A percentile compares a stretch with the other conserved stretches of the same genome.
Evolutionary conservation across 2,329 filamentous ascomycete genomes (phyloP).

Genomic region (Ramularia endophylla): DNA sequence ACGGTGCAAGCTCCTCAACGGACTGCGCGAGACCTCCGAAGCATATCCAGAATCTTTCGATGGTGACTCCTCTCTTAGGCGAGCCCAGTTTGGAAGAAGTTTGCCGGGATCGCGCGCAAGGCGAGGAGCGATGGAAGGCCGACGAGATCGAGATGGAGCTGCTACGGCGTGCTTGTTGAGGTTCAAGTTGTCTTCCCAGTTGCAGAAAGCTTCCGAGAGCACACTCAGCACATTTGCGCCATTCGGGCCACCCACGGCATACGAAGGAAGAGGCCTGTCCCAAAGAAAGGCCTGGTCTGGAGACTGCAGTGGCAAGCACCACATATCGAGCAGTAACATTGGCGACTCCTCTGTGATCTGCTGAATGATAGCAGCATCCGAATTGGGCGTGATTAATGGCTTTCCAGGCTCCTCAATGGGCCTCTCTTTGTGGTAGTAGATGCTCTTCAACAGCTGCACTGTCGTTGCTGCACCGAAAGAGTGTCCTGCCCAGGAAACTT

Average conservation of each 20-base stretch:
- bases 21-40: constrained; percentile 21
- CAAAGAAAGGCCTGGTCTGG: constrained; percentile 58
- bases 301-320: constrained; percentile 67
- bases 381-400: constrained; percentile 56
- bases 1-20: constrained; percentile 15
- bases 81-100: constrained; percentile 25
- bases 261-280: constrained; percentile 67
- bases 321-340: constrained; percentile 70
- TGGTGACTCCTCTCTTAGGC: constrained; percentile 25
- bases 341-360: constrained; percentile 66
- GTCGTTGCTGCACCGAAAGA: constrained; percentile 73
- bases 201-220: constrained; percentile 70
- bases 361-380: constrained; percentile 49
- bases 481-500: constrained; percentile 70
- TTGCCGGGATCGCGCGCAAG: constrained; percentile 23
- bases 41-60: constrained; percentile 30
- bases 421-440: constrained; percentile 55
- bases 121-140: constrained; percentile 24
- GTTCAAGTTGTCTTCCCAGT: constrained; percentile 68
- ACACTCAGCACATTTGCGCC: constrained; percentile 60
- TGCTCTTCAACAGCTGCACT: constrained; percentile 72
- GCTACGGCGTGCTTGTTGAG: constrained; percentile 60
- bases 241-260: constrained; percentile 47
- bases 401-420: constrained; percentile 38
- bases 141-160: constrained; percentile 20